Evolutionary conservation across 495 filamentous ascomycete genomes (phyloP).

Genomic region (Penicillium malachiteum): DNA sequence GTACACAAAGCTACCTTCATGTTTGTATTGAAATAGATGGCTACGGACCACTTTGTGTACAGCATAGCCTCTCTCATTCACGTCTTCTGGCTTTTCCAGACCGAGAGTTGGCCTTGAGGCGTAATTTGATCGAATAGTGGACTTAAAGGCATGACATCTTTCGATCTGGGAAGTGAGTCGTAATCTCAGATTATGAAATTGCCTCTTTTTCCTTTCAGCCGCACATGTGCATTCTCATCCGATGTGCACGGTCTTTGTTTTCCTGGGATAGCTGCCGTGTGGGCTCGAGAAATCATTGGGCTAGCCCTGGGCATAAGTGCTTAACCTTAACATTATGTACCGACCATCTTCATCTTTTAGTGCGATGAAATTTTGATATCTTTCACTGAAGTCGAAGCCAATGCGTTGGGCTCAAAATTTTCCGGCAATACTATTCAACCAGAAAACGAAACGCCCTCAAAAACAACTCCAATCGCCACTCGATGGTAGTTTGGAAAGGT

Average conservation of each 20-base stretch:
- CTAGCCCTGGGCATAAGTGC: too few species aligned
- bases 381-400: too few species aligned
- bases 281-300: slow-evolving; percentile 4
- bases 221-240: slow-evolving; percentile 14
- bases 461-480: too few species aligned
- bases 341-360: too few species aligned
- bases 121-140: slow-evolving; percentile 18
- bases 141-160: slow-evolving; percentile 12
- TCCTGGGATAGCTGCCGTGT: slow-evolving; percentile 4
- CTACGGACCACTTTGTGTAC: slow-evolving; percentile 8
- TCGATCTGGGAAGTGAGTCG: slow-evolving; percentile 12
- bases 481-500: too few species aligned
- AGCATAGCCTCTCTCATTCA: slow-evolving; percentile 5
- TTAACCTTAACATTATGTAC: too few species aligned
- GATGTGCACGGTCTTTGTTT: slow-evolving; percentile 10
- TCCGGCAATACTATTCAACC: too few species aligned
- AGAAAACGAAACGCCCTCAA: too few species aligned
- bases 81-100: slow-evolving; percentile 7
- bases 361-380: too few species aligned
- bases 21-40: slow-evolving; percentile 11
- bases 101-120: slow-evolving; percentile 11
- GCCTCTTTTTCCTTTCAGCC: slow-evolving; percentile 16
- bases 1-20: slow-evolving; percentile 5
- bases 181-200: slow-evolving; percentile 12
- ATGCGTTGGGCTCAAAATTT: too few species aligned